Evolutionary conservation across 192 early-diverging fungal genomes (phyloP).

Genomic region (Nowakowskiella sp.): DNA sequence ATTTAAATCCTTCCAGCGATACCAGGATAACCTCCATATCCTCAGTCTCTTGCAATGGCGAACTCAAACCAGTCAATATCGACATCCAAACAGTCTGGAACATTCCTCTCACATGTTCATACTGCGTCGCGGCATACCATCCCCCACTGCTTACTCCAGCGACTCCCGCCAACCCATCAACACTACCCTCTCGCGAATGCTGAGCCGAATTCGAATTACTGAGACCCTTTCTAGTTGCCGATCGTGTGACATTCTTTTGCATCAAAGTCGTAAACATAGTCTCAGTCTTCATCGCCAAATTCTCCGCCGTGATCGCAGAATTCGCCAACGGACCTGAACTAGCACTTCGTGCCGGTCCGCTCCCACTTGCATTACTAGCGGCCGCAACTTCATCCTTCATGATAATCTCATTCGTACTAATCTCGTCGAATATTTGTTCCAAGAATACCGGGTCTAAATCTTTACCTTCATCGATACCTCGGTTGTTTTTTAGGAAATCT

Average conservation of each 20-base stretch:
- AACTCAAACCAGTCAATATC: constrained; percentile 69
- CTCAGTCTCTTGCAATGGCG: constrained; percentile 75
- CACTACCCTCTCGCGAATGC: not conserved
- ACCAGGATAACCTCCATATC: constrained; percentile 54
- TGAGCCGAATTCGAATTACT: constrained; percentile 27
- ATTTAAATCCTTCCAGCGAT: constrained; percentile 68
- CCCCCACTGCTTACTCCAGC: constrained; percentile 1
- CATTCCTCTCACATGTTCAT: constrained; percentile 87
- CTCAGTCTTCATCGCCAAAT: constrained; percentile 43
- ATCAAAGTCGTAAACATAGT: constrained; percentile 38
- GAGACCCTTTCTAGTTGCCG: constrained; percentile 18
- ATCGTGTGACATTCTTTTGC: constrained; percentile 14
- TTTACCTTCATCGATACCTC: constrained; percentile 81
- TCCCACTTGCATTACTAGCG: constrained; percentile 17
- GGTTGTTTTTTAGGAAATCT: constrained; percentile 87
- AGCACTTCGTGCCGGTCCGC: constrained; percentile 4
- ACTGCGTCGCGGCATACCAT: constrained; percentile 49
- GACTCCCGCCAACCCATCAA: constrained; percentile 4
- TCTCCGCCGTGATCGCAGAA: constrained; percentile 30
- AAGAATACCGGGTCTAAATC: constrained; percentile 67
- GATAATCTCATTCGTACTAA: constrained; percentile 78
- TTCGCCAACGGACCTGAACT: constrained; percentile 1
- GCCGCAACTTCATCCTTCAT: constrained; percentile 74
- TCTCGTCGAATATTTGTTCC: constrained; percentile 72
- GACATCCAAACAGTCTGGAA: constrained; percentile 88